Evolutionary conservation across 306 rosid genomes (phyloP), one percentile per base, ranked within the genome.

Genomic region (Pyrus betulifolia): DNA sequence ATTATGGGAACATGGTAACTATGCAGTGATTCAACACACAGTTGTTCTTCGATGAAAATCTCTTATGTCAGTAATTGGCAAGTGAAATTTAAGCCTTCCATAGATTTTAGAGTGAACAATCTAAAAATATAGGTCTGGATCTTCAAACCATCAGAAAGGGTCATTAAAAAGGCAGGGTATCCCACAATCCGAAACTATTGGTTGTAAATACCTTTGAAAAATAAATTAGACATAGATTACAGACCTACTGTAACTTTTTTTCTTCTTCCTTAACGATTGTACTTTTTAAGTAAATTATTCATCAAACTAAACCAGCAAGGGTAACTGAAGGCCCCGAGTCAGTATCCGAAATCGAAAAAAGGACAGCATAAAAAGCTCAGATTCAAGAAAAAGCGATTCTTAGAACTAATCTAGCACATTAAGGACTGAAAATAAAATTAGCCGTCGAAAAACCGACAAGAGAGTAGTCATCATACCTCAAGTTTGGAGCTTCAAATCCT

Each of bases 401-500:
- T 51, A 67, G 18, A 40, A 38, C 28, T 67, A 9, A 19, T 67
- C 30, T 23, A 6, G 19, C 33, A 45, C 7, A 5, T 19, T 46
- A 49, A 15, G 57, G 40, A 71, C n/a, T 6, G 33, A 4, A 31
- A 52, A 30, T 38, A 31, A 57, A 57, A 40, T 44, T 15, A 23
- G 25, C 42, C 6, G 51, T 1, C 8, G 8, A 58, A 30, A 25
- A 74, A 7, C 27, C 15, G 74, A 64, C n/a, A 42, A 60, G 40
- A 69, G 45, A 38, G 61, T 22, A 14, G 54, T 4, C 54, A 46
- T 46, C 74, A 38, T 82, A 93, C 94, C 96, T 93, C 81, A 90
- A 81, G 69, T 82, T 87, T 67, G 98, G 98, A 3, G 96, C 93
- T 81, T 93, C 91, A 85, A 82, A 87, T 44, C 98, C 94, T 90